Conservation (phyloP, 441 rosid genomes). For the Aleurites moluccanus region DNA sequence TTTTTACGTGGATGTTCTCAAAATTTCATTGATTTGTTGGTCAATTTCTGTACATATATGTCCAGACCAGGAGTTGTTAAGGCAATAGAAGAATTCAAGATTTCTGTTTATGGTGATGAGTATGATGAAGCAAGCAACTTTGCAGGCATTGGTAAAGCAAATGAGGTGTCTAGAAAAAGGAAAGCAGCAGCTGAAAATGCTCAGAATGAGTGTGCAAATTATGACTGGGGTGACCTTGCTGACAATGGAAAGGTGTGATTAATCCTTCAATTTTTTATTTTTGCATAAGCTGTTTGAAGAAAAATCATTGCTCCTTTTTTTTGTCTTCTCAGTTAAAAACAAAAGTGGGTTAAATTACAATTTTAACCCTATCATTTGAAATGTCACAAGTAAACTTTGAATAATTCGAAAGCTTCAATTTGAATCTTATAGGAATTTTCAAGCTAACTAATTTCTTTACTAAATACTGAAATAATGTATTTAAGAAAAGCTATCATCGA, state of each 20-base stretch:
- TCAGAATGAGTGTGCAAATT: slow-evolving; percentile 41
- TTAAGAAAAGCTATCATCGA: not conserved
- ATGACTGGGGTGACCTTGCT: slow-evolving; percentile 72
- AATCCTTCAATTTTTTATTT: not conserved
- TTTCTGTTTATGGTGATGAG: slow-evolving; percentile 67
- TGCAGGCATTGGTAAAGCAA: slow-evolving; percentile 41
- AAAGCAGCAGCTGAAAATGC: slow-evolving; percentile 58
- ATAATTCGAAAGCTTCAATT: not conserved
- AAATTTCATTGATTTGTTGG: slow-evolving; percentile 42
- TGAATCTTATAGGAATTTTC: not conserved
- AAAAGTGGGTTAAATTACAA: too few species aligned
- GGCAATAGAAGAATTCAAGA: slow-evolving; percentile 70
- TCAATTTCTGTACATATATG: slow-evolving; percentile 31
- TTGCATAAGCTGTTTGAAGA: not conserved
- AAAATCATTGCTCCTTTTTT: not conserved
- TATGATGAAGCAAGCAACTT: slow-evolving; percentile 55
- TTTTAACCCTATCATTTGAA: too few species aligned
- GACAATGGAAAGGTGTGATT: slow-evolving; percentile 68
- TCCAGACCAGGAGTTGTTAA: slow-evolving; percentile 59
- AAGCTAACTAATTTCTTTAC: not conserved
- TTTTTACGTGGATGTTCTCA: slow-evolving; percentile 34
- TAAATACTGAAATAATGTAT: not conserved
- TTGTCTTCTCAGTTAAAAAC: not conserved
- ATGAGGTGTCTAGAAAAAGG: slow-evolving; percentile 61
- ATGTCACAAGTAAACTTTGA: not conserved